phyloP scores from a whole-genome alignment of 305 asterid genomes.

The Rubia balearica region DNA sequence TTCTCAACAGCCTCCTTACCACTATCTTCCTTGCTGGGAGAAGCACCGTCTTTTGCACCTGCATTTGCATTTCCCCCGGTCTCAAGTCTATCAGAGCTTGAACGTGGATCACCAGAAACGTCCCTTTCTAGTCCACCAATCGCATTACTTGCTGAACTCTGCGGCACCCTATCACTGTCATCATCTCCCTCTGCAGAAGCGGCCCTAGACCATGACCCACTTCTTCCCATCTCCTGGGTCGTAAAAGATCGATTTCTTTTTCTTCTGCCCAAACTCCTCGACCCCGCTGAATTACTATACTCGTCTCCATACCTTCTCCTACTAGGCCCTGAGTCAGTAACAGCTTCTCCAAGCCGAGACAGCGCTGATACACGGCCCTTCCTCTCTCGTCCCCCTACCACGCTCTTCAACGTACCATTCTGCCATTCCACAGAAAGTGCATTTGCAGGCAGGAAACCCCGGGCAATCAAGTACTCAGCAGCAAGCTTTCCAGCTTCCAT shows the following conservation, averaged over 20 bases:
- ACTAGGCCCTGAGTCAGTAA: conserved; percentile 39
- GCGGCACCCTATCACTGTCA: conserved; percentile 30
- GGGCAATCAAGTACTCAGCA: conserved; percentile 73
- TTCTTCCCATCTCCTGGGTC: conserved; percentile 48
- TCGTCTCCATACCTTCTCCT: conserved; percentile 56
- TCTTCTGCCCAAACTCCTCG: conserved; percentile 49
- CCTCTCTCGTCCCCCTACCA: conserved; percentile 33
- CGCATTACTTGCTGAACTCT: conserved; percentile 28
- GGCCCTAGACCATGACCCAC: conserved; percentile 48
- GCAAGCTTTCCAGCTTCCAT: conserved; percentile 94
- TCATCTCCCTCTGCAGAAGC: conserved; percentile 35
- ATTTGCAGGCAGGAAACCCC: conserved; percentile 66
- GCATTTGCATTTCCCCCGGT: conserved; percentile 42
- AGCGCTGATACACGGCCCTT: conserved; percentile 43
- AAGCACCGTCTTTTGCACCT: conserved; percentile 27
- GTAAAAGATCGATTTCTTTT: conserved; percentile 42
- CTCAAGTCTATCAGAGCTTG: conserved; percentile 34
- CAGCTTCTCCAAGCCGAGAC: conserved; percentile 51
- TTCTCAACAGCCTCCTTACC: conserved; percentile 29
- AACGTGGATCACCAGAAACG: conserved; percentile 26
- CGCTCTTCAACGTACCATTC: conserved; percentile 42
- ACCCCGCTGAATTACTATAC: conserved; percentile 26
- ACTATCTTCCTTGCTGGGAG: conserved; percentile 27
- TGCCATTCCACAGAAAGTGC: conserved; percentile 71
- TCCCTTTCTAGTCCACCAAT: conserved; percentile 32